A percentile compares a stretch with the other conserved stretches of the same genome.
Evolutionary conservation across 2,329 filamentous ascomycete genomes (phyloP).

Genomic region (Huntiella decipiens): DNA sequence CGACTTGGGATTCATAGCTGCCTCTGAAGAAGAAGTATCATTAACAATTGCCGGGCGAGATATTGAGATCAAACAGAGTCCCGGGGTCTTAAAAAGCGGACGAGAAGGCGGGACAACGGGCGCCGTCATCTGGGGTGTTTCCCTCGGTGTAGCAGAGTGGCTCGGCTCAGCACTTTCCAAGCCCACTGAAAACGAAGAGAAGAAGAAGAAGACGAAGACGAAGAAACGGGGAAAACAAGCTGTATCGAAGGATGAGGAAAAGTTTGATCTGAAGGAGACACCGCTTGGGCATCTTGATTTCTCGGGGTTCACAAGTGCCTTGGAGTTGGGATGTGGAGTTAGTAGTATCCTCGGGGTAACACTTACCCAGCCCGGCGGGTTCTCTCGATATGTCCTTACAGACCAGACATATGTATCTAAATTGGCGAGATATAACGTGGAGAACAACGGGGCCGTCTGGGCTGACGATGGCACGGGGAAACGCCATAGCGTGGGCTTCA

Average conservation of each 20-base stretch:
- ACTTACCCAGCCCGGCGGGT: constrained; percentile 33
- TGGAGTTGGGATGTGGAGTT: constrained; percentile 81
- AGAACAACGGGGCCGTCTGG: constrained; percentile 30
- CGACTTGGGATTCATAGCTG: constrained; percentile 71
- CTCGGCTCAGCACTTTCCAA: constrained; percentile 31
- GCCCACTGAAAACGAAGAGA: neutral
- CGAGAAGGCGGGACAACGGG: constrained; percentile 42
- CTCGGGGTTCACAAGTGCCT: constrained; percentile 37
- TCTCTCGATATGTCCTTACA: constrained; percentile 50
- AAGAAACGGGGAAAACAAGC: neutral
- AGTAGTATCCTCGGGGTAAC: constrained; percentile 59
- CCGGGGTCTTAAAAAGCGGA: constrained; percentile 58
- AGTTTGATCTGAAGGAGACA: too few species aligned
- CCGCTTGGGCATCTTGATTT: neutral
- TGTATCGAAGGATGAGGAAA: neutral
- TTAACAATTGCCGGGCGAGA: constrained; percentile 51
- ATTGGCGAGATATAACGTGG: constrained; percentile 57
- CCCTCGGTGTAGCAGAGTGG: constrained; percentile 67
- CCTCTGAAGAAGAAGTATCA: constrained; percentile 44
- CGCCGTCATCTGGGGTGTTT: constrained; percentile 76
- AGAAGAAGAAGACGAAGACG: neutral
- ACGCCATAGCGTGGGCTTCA: too few species aligned
- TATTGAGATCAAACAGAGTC: constrained; percentile 65
- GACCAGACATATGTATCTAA: constrained; percentile 75
- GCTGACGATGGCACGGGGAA: too few species aligned